Conservation (phyloP, 441 rosid genomes). For the Croton laevigatus region DNA sequence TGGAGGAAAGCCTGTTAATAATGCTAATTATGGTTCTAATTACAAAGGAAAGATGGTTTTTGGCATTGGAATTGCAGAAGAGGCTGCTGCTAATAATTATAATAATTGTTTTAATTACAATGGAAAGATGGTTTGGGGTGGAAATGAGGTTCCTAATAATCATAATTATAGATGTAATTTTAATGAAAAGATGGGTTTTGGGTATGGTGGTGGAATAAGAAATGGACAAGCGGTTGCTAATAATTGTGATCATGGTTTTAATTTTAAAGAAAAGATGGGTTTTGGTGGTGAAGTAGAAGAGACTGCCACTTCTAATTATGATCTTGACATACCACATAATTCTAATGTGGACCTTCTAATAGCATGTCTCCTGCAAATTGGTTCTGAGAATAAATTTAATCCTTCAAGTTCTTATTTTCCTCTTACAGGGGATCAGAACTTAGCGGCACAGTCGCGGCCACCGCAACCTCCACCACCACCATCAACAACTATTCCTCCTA, state of each 20-base stretch:
- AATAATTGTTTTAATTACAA: neutral
- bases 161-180: too few species aligned
- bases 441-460: neutral
- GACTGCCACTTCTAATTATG: neutral
- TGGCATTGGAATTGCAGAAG: too few species aligned
- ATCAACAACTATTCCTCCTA: neutral
- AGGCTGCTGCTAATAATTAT: neutral
- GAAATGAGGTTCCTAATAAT: too few species aligned
- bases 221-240: neutral
- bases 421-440: conserved; percentile 1
- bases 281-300: neutral
- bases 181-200: too few species aligned
- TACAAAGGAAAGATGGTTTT: conserved; percentile 23
- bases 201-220: too few species aligned
- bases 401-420: conserved; percentile 22
- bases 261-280: conserved; percentile 20
- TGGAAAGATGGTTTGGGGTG: too few species aligned
- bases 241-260: neutral
- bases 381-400: conserved; percentile 10
- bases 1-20: neutral
- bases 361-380: conserved; percentile 17
- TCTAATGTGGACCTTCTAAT: conserved; percentile 21
- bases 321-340: neutral
- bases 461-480: neutral
- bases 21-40: neutral